Conservation (phyloP, 1,139 yeast genomes). For the Yamadazyma triangularis region DNA sequence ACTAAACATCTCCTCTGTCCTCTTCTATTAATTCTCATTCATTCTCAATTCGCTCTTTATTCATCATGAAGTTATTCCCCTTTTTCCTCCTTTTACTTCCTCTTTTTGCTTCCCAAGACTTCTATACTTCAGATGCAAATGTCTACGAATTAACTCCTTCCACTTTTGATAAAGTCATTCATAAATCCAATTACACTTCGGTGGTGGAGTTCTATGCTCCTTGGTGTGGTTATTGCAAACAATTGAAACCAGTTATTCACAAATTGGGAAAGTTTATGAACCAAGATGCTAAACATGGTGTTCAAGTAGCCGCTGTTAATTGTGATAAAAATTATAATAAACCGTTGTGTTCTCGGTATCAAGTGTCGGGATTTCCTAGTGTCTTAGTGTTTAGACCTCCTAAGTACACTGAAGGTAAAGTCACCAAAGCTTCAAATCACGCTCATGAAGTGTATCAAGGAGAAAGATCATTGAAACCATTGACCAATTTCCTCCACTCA, state of each 20-base stretch:
- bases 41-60: no score
- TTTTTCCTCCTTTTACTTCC: conserved; percentile 3
- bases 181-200: conserved; percentile 69
- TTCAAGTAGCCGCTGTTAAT: conserved; percentile 79
- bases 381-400: conserved; percentile 79
- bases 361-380: conserved; percentile 77
- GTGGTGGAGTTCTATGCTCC: conserved; percentile 94
- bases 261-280: conserved; percentile 60
- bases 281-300: conserved; percentile 46
- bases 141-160: conserved; percentile 54
- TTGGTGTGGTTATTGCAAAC: conserved; percentile 86
- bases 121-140: conserved; percentile 32
- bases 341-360: conserved; percentile 62
- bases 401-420: conserved; percentile 35
- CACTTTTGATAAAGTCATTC: conserved; percentile 62
- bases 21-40: no score
- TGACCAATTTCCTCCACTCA: conserved; percentile 55
- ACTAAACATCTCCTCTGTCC: no score
- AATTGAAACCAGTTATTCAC: conserved; percentile 51
- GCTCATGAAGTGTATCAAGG: conserved; percentile 68
- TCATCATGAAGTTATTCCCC: conserved; percentile 2
- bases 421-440: conserved; percentile 30
- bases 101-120: conserved; percentile 9
- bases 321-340: conserved; percentile 73
- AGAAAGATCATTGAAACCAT: conserved; percentile 55